These are phyloP conservation scores for Zoysia japonica DNA, from an alignment of 176 grass and related monocot species.

Conservation along the genomic window DNA sequence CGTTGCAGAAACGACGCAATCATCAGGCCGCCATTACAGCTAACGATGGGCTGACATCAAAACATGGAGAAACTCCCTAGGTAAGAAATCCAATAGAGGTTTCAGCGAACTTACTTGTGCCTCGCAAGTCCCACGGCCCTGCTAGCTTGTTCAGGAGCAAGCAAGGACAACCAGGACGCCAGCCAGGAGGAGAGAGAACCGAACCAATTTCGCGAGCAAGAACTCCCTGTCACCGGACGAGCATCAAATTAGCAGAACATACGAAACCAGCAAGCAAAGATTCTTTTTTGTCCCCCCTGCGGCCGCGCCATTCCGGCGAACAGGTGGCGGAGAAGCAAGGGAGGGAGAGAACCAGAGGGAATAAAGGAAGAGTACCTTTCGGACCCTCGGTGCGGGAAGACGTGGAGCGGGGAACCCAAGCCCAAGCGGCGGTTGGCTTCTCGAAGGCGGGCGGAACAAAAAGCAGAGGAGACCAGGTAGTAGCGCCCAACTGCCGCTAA, in stretches of 20 bases:
- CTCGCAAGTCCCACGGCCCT: not conserved
- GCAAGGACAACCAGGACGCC: not conserved
- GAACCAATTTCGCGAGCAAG: not conserved
- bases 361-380: constrained; percentile 20
- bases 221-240: not conserved
- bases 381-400: not conserved
- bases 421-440: constrained; percentile 32
- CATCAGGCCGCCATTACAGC: not conserved
- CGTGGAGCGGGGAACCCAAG: not conserved
- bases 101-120: not conserved
- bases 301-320: constrained; percentile 36
- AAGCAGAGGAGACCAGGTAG: not conserved
- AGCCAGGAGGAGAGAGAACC: not conserved
- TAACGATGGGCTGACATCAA: not conserved
- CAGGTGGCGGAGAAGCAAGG: constrained; percentile 23
- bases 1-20: not conserved
- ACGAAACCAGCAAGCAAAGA: not conserved
- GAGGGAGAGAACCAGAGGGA: not conserved
- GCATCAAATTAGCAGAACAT: not conserved
- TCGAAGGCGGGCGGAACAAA: constrained; percentile 18
- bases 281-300: not conserved
- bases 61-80: not conserved
- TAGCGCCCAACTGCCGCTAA: constrained; percentile 44
- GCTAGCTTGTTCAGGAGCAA: not conserved
- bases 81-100: not conserved